Percentiles rank a stretch among this genome's conserved stretches.
phyloP scores from a whole-genome alignment of 257 asterid genomes.

The Solanum etuberosum region DNA sequence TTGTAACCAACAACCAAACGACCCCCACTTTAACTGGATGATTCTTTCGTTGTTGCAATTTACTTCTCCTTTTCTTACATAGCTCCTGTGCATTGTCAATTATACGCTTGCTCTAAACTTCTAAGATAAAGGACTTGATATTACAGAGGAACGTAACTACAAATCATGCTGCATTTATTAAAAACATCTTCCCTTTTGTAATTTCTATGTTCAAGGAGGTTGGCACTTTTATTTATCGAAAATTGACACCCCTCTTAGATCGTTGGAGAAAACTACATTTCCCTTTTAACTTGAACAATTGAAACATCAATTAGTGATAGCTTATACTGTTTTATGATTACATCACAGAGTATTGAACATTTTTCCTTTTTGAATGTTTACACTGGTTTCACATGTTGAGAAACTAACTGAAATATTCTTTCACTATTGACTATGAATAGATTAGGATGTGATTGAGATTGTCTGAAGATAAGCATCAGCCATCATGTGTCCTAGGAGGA shows the following conservation, averaged over 20 bases:
- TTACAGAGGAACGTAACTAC: not conserved
- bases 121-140: not conserved
- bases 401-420: not conserved
- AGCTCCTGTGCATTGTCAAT: not conserved
- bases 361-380: not conserved
- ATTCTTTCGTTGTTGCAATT: not conserved
- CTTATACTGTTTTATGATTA: not conserved
- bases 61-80: not conserved
- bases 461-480: constrained; percentile 15
- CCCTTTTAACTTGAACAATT: not conserved
- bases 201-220: not conserved
- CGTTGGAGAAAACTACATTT: not conserved
- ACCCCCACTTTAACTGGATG: not conserved
- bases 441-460: not conserved
- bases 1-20: not conserved
- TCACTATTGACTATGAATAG: not conserved
- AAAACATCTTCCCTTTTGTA: not conserved
- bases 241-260: not conserved
- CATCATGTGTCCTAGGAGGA: constrained; percentile 21
- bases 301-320: not conserved
- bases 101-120: not conserved
- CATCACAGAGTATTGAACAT: not conserved
- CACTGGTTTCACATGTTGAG: not conserved
- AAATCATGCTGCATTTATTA: not conserved
- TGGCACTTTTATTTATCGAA: not conserved